phyloP scores from a whole-genome alignment of 1,284 basidiomycete genomes.

The Athelia sp. region DNA sequence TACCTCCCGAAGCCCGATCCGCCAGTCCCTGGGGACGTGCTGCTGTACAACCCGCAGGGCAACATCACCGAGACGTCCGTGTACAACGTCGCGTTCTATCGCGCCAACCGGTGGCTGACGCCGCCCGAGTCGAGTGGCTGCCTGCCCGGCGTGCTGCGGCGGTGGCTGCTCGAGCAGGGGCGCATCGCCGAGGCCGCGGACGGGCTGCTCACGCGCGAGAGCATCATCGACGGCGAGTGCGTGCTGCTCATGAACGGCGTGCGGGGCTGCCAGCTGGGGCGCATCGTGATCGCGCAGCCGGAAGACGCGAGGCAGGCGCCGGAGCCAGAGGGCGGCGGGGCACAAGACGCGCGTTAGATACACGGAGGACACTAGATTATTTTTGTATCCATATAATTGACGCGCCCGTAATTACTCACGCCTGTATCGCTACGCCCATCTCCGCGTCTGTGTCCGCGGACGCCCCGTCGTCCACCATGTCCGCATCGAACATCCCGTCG shows the following conservation, averaged over 20 bases:
- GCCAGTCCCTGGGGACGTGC: conserved; percentile 54
- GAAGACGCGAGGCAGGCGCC: too few relatives aligned
- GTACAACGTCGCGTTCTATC: conserved; percentile 64
- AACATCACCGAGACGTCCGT: conserved; percentile 61
- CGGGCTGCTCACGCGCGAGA: conserved; percentile 34
- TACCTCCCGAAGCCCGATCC: too few relatives aligned
- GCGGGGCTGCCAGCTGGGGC: conserved; percentile 58
- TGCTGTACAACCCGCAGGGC: conserved; percentile 51
- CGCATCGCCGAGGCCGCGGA: conserved; percentile 42
- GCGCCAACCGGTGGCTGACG: conserved; percentile 55
- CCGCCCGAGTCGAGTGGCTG: conserved; percentile 57
- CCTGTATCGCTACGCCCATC: neutral
- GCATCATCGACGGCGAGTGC: conserved; percentile 51
- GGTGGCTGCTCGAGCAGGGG: conserved; percentile 59
- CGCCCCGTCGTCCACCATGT: conserved; percentile 31
- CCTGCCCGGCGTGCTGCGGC: conserved; percentile 61
- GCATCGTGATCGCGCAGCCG: conserved; percentile 4
- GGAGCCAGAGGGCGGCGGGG: too few relatives aligned
- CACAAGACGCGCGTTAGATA: too few relatives aligned
- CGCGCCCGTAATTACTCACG: neutral
- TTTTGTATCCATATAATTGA: conserved; percentile 2
- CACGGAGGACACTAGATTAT: neutral
- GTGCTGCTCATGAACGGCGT: conserved; percentile 69
- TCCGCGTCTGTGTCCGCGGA: conserved; percentile 36
- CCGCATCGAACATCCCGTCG: conserved; percentile 57